Evolutionary conservation across 2,329 filamentous ascomycete species (phyloP).

Genomic region (Paecilomyces variotii): DNA sequence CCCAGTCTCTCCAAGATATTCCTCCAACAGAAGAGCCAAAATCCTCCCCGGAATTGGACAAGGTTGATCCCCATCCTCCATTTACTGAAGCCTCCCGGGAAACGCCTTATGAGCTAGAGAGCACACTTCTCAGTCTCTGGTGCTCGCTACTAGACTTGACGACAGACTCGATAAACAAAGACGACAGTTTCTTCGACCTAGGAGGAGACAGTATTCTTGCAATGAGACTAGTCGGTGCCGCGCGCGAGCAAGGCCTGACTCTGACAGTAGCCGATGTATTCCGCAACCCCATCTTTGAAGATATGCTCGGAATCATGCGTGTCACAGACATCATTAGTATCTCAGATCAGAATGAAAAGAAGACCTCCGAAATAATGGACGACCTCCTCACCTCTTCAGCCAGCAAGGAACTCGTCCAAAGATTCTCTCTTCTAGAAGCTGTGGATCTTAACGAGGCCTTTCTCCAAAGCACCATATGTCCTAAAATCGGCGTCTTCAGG

Average conservation of each 20-base stretch:
- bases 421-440: conserved; percentile 7
- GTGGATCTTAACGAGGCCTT: conserved; percentile 24
- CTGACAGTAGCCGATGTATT: conserved; percentile 39
- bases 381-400: conserved; percentile 4
- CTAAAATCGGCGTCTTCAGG: conserved; percentile 43
- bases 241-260: conserved; percentile 30
- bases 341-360: conserved; percentile 5
- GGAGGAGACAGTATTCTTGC: conserved; percentile 35
- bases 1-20: not conserved
- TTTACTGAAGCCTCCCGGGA: not conserved
- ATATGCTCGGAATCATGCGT: conserved; percentile 24
- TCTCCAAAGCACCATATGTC: conserved; percentile 41
- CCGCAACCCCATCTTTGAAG: conserved; percentile 32
- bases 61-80: not conserved
- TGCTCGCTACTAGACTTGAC: conserved; percentile 27
- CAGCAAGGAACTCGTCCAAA: conserved; percentile 3
- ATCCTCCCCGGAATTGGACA: not conserved
- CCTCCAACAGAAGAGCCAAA: not conserved
- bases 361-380: conserved; percentile 3
- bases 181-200: conserved; percentile 36
- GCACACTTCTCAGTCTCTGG: conserved; percentile 31
- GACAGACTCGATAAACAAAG: conserved; percentile 22
- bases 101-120: conserved; percentile 19
- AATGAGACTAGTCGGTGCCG: conserved; percentile 34
- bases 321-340: conserved; percentile 12